Base-by-base conservation (phyloP, 208 protist species). In the Leishmania braziliensis region DNA sequence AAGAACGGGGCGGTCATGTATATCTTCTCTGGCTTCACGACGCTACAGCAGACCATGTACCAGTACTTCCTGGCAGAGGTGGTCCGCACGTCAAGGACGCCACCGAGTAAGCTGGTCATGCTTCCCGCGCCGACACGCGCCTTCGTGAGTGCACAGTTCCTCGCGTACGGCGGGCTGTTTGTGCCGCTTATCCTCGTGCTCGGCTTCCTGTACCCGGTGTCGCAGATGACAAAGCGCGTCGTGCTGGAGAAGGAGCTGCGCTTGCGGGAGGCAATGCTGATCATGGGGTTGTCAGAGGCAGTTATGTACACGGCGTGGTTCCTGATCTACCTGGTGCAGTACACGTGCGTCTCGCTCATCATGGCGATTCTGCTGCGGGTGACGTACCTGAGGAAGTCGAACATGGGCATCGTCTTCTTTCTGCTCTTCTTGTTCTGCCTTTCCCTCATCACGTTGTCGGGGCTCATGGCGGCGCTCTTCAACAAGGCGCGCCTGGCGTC, bases 211-310 rank as follows among this genome's bases (percentile, higher is more conserved):
- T 95, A 95, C 84, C 90, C 91, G 26, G 88, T 97, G 2, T 90
- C 89, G 20, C 91, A 93, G 85, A 88, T 92, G 85, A 92, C 91
- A 46, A 95, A 92, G 84, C 90, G 90, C 29, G 86, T 97, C 56
- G 94, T 97, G 51, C 63, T 93, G 58, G 93, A 97, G 78, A 97
- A 97, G 84, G 95, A 97, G 82, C 66, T 95, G 76, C 91, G 91
- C 16, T 79, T 97, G n/a, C 88, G 92, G 9, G 91, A 97, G 82
- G 89, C 90, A 48, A 91, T 96, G 89, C 84, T 95, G 50, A 96
- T 97, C 82, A 97, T 97, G 94, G 94, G 94, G 29, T 79, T 97
- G 9, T 84, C 80, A 23, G 81, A 93, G 83, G n/a, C 69, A 5
- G 84, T 90, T 36, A 89, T 95, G 84, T 95, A 95, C 78, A 63